Base-by-base conservation (phyloP, 2,329 filamentous ascomycete genomes). In the Phaeosphaeriaceae sp. region DNA sequence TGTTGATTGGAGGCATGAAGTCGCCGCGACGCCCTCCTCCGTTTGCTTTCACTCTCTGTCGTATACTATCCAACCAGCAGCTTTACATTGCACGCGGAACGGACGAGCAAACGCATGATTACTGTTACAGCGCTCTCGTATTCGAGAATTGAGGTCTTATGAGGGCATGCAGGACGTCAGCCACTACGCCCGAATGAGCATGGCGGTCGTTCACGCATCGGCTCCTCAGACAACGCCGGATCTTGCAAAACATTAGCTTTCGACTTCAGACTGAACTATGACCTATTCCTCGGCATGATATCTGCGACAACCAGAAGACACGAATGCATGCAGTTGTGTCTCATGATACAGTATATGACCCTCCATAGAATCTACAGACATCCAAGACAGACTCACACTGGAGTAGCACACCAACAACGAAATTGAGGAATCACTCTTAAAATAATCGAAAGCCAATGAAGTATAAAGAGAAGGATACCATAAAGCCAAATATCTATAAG, bases 151-250 rank as follows among this genome's bases (percentile, higher is more conserved):
- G 24, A 33, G 3, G 27, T 17, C 19, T 20, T 33, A 20, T 17
- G n/a, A 10, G 46, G 3, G 22, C n/a, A 11, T 31, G 46, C 22
- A 48, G 27, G 10, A 1, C n/a, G n/a, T 20, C 20, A 40, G 10
- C n/a, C 27, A 17, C 27, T 50, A 44, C 15, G 7, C 21, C 36
- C 13, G n/a, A 15, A 10, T 44, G 2, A 44, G 49, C 21, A 27
- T 19, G 49, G 49, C 49, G 40, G 36, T 51, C 36, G 49, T 27
- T 20, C 20, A 17, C 24, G 24, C 36, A 27, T 40, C 49, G 49
- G 49, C 36, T 51, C 36, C 49, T 51, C 45, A 11, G 31, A 9
- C 22, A 21, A 21, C 24, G 21, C 49, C 49, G 36, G 27, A 22
- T 31, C 24, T 25, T 13, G 31, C 13, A 36, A 3, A 36, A 27